These are phyloP conservation scores for Lactifluus echinatus DNA, from an alignment of 768 basidiomycete species.

Conservation along the genomic window DNA sequence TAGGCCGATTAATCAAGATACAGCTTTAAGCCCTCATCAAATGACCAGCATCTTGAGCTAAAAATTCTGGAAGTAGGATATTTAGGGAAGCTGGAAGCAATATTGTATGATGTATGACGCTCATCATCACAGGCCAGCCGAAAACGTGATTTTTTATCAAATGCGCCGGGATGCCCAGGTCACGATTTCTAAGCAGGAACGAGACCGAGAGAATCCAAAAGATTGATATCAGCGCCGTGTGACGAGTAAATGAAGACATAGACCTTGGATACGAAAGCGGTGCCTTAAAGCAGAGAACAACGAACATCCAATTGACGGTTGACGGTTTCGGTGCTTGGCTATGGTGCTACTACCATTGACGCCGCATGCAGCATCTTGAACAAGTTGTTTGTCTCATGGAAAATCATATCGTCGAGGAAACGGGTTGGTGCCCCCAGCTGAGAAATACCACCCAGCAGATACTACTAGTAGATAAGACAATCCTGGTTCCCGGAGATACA, in stretches of 20 bases:
- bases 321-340: not conserved
- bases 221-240: not conserved
- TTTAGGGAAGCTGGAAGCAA: not conserved
- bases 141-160: not conserved
- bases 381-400: not conserved
- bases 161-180: constrained; percentile 1
- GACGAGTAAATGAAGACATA: not conserved
- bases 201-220: not conserved
- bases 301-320: not conserved
- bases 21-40: not conserved
- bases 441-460: not conserved
- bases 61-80: not conserved
- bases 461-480: not conserved
- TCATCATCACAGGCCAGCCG: too few species aligned
- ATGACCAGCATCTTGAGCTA: not conserved
- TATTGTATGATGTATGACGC: not conserved
- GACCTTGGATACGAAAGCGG: not conserved
- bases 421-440: not conserved
- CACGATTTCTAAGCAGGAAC: not conserved
- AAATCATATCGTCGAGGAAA: not conserved
- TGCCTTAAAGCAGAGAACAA: not conserved
- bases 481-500: not conserved
- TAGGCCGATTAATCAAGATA: too few species aligned
- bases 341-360: not conserved
- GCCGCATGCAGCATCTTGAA: not conserved